Conservation (phyloP, 805 yeast species). For the Yarrowia phangngaensis region DNA sequence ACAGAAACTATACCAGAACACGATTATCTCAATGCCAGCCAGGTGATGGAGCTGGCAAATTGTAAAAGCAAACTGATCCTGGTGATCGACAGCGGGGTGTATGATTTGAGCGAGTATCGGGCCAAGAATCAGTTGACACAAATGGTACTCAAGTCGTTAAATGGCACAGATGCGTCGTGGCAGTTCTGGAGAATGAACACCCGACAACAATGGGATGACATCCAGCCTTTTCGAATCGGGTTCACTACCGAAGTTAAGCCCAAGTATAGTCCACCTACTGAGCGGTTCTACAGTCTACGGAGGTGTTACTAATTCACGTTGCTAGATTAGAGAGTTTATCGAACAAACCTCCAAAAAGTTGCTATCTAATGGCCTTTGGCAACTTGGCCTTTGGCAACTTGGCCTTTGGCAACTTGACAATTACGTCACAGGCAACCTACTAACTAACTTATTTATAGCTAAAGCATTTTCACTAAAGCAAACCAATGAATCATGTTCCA, state of each 20-base stretch:
- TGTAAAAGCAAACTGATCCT: background rate
- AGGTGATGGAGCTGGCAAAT: slow-evolving; percentile 1
- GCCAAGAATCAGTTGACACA: background rate
- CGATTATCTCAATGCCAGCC: slow-evolving; percentile 1
- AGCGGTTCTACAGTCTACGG: slow-evolving; percentile 7
- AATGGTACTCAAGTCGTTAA: slow-evolving; percentile 4
- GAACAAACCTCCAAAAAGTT: too few relatives aligned
- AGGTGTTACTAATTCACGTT: too few relatives aligned
- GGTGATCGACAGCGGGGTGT: slow-evolving; percentile 11
- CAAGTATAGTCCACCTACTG: slow-evolving; percentile 16
- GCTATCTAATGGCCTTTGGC: too few relatives aligned
- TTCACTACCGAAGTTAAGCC: background rate
- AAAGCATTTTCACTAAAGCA: too few relatives aligned
- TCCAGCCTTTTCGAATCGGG: slow-evolving; percentile 9
- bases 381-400: too few relatives aligned
- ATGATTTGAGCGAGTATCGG: slow-evolving; percentile 4
- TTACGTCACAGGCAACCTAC: too few relatives aligned
- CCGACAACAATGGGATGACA: slow-evolving; percentile 13
- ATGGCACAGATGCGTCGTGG: slow-evolving; percentile 20
- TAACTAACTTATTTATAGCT: too few relatives aligned
- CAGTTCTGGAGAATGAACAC: slow-evolving; percentile 22
- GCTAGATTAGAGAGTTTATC: too few relatives aligned
- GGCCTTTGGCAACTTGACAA: too few relatives aligned
- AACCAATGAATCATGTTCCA: too few relatives aligned
- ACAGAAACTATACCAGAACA: background rate